Evolutionary conservation across 1,284 basidiomycete genomes (phyloP), one percentile per base, ranked within the genome.

Genomic region (Moniliophthora roreri): DNA sequence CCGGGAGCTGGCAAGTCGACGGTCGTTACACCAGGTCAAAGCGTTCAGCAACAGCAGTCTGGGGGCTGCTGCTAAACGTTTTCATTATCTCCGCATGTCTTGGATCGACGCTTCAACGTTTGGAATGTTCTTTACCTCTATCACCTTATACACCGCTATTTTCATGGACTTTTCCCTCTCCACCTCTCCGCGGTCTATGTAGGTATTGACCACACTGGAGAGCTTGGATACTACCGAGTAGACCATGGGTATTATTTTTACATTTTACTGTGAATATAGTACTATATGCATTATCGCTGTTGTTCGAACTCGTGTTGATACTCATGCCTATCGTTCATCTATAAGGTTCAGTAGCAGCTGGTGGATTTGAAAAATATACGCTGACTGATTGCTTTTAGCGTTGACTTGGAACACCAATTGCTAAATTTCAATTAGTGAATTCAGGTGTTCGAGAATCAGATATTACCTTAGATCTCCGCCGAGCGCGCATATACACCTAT

Each of bases 1-100:
- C 73, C 86, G 3, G 87, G 85, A 24, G 79, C 84, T 41, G 84
- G 82, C 58, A 91, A 91, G 74, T 83, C 86, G 49, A 70, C 76
- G 36, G 78, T 82, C 49, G 80, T 88, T 58, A 85, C 84, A 48
- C 87, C 88, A 18, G 89, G 89, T 23, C 86, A 90, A 77, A 85
- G 78, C 56, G 85, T 91, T 51, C 82, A 87, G 69, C 85, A 87
- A 71, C 84, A 86, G 73, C 75, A 83, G 63, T 75, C 81, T 20
- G 81, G 85, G 49, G 84, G 89, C 49, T 93, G 91, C 76, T 93
- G 90, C 80, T 80, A 67, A 73, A 66, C 58, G 57, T 15, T 16
- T 39, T 23, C 15, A 32, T 26, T 15, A 20, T 41, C 39, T n/a
- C 32, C 24, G 8, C 21, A 44, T 32, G 23, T 56, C 48, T 48